Evolutionary conservation across 805 yeast species (phyloP).

Genomic region (Jamesozyma piceae): DNA sequence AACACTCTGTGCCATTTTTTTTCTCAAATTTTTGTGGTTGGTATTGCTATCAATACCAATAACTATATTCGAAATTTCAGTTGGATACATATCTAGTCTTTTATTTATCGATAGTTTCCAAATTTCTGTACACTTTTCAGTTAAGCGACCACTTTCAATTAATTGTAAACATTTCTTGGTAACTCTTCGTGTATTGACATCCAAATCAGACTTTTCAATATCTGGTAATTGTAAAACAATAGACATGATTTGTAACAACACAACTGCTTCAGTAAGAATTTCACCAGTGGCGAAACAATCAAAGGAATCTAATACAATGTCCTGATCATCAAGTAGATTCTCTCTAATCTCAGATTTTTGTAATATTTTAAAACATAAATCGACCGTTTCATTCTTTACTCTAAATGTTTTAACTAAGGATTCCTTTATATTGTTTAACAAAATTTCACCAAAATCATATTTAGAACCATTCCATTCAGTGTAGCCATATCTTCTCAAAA

Average conservation of each 20-base stretch:
- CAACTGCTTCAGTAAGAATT: constrained; percentile 46
- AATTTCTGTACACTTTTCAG: constrained; percentile 28
- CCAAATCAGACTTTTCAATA: constrained; percentile 13
- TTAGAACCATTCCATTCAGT: constrained; percentile 67
- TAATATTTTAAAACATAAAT: constrained; percentile 28
- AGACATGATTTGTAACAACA: constrained; percentile 44
- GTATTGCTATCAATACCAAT: constrained; percentile 11
- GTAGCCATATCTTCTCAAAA: constrained; percentile 84
- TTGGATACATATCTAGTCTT: constrained; percentile 34
- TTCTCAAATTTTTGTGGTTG: constrained; percentile 8
- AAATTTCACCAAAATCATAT: constrained; percentile 74
- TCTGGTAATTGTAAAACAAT: constrained; percentile 31
- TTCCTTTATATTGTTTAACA: constrained; percentile 29
- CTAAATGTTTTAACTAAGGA: constrained; percentile 28
- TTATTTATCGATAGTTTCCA: constrained; percentile 23
- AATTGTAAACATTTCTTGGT: constrained; percentile 54
- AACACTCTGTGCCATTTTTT: constrained; percentile 46
- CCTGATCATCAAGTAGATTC: constrained; percentile 31
- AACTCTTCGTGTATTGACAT: constrained; percentile 37
- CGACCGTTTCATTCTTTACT: constrained; percentile 24
- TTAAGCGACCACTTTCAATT: constrained; percentile 42
- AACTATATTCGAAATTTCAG: constrained; percentile 2
- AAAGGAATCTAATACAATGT: constrained; percentile 45
- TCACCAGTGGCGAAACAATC: constrained; percentile 55
- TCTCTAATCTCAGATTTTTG: constrained; percentile 25